phyloP scores from a whole-genome alignment of 2,329 filamentous ascomycete genomes.

The Emmonsia crescens region DNA sequence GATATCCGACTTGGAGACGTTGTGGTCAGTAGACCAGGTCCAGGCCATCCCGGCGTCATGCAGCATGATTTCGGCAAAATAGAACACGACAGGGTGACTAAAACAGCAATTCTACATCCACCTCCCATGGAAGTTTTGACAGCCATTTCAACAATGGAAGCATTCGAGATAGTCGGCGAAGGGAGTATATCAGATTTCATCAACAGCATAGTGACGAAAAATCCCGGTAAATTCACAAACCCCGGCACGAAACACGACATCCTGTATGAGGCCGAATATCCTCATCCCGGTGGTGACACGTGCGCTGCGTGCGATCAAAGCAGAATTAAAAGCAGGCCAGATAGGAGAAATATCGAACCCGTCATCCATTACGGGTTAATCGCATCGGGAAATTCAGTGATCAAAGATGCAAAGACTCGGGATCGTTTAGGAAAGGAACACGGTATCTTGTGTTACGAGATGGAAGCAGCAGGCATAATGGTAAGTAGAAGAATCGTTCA shows the following conservation, averaged over 20 bases:
- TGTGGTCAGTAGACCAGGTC: conserved; percentile 14
- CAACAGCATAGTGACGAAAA: neutral
- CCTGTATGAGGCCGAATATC: conserved; percentile 19
- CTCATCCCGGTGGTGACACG: conserved; percentile 22
- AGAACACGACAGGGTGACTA: conserved; percentile 8
- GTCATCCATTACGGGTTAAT: conserved; percentile 14
- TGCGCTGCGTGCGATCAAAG: conserved; percentile 23
- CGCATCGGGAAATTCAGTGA: conserved; percentile 13
- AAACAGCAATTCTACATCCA: conserved; percentile 11
- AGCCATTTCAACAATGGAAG: conserved; percentile 2
- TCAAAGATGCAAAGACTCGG: conserved; percentile 12
- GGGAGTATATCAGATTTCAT: neutral
- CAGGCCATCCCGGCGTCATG: conserved; percentile 16
- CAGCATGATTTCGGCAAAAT: conserved; percentile 19
- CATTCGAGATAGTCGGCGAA: conserved; percentile 3
- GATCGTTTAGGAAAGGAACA: neutral
- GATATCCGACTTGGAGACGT: conserved; percentile 19
- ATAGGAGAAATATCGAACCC: conserved; percentile 4
- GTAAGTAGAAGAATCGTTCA: neutral
- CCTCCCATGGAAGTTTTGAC: conserved; percentile 13
- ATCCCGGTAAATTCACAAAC: neutral
- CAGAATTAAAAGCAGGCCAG: conserved; percentile 10
- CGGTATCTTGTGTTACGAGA: neutral
- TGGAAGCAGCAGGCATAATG: conserved; percentile 5
- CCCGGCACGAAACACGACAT: neutral